Evolutionary conservation across 177 flowering plant species (phyloP).

Genomic region (Vitis hybrid): DNA sequence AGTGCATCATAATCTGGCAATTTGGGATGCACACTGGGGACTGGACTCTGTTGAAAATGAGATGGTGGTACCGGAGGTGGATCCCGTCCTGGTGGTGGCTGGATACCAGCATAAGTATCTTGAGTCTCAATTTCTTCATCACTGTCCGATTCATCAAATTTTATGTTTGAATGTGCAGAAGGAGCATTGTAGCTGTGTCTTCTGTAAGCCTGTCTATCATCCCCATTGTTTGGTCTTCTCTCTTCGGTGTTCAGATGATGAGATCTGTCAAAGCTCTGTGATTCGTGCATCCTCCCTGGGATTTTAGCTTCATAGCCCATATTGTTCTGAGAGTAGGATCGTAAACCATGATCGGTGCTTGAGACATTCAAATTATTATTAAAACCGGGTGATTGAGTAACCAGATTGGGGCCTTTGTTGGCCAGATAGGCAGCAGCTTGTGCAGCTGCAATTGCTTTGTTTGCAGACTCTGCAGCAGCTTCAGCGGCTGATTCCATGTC

Average conservation of each 20-base stretch:
- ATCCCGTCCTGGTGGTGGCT: conserved; percentile 50
- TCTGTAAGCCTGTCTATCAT: conserved; percentile 30
- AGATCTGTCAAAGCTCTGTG: conserved; percentile 31
- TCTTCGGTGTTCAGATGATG: conserved; percentile 27
- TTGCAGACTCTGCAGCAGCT: conserved; percentile 79
- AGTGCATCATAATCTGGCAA: conserved; percentile 86
- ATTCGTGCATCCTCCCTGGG: conserved; percentile 19
- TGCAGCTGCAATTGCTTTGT: conserved; percentile 81
- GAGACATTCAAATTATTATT: conserved; percentile 15
- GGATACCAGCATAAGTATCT: conserved; percentile 16
- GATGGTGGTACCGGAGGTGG: conserved; percentile 51
- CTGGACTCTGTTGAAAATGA: conserved; percentile 21
- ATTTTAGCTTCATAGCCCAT: conserved; percentile 14
- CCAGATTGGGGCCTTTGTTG: conserved; percentile 30
- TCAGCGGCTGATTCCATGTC: conserved; percentile 80
- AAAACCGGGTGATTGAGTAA: conserved; percentile 15
- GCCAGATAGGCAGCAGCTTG: conserved; percentile 76
- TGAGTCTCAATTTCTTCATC: conserved; percentile 56
- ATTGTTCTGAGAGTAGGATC: conserved; percentile 3
- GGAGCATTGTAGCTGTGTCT: conserved; percentile 66
- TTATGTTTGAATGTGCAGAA: conserved; percentile 35
- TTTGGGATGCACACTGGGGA: conserved; percentile 70
- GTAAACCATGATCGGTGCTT: conserved; percentile 11
- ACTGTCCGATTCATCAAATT: conserved; percentile 65
- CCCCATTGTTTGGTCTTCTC: conserved; percentile 8